A percentile compares a stretch with the other conserved stretches of the same genome.
Evolutionary conservation across 2,329 filamentous ascomycete genomes (phyloP).

Genomic region (Thielaviopsis musarum): DNA sequence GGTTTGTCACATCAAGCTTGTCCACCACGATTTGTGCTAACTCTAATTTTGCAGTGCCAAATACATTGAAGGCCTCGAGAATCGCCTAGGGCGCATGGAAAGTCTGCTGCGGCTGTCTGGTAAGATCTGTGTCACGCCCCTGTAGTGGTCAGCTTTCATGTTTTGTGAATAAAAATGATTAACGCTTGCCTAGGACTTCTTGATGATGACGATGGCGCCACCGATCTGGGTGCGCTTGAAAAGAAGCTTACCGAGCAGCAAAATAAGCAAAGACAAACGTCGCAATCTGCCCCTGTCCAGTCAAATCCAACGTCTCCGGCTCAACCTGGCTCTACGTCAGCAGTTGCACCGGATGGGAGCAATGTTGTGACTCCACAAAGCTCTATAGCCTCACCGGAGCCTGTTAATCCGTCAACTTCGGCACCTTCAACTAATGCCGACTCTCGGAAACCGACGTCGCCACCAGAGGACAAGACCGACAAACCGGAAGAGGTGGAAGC

Average conservation of each 20-base stretch:
- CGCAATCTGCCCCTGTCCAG: constrained; percentile 28
- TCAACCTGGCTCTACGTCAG: constrained; percentile 23
- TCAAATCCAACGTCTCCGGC: constrained; percentile 37
- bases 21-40: not conserved
- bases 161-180: not conserved
- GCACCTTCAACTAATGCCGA: constrained; percentile 15
- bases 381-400: constrained; percentile 36
- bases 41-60: constrained; percentile 48
- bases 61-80: constrained; percentile 94
- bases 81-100: constrained; percentile 90
- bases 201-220: constrained; percentile 67
- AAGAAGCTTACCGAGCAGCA: constrained; percentile 47
- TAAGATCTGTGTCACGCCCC: constrained; percentile 16
- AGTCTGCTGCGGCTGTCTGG: constrained; percentile 71
- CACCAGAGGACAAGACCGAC: constrained; percentile 21
- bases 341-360: constrained; percentile 21
- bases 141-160: no score
- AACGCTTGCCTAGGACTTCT: constrained; percentile 41
- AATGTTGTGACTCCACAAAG: constrained; percentile 33
- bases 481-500: constrained; percentile 62
- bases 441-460: constrained; percentile 17
- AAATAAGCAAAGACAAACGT: constrained; percentile 19
- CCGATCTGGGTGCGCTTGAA: constrained; percentile 76
- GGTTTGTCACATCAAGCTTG: constrained; percentile 35
- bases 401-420: constrained; percentile 16